Evolutionary conservation across 2,329 filamentous ascomycete genomes (phyloP).

Genomic region (Fusarium kyushuense): DNA sequence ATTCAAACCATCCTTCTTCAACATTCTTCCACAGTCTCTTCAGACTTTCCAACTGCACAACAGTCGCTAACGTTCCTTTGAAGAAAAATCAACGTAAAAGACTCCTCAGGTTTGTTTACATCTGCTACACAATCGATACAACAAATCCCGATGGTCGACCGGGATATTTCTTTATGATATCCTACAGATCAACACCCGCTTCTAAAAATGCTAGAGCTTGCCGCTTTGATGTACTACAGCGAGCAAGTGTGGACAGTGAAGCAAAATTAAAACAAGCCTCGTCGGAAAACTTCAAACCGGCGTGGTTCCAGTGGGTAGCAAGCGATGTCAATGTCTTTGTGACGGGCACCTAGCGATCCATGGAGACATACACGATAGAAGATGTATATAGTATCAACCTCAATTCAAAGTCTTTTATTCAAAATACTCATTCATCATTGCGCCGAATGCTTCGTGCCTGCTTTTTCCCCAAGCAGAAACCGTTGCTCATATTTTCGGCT

Average conservation of each 20-base stretch:
- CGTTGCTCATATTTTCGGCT: conserved; percentile 51
- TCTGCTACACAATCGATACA: conserved; percentile 1
- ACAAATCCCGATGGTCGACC: conserved; percentile 4
- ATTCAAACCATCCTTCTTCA: background rate
- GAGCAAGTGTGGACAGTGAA: conserved; percentile 78
- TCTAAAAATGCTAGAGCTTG: conserved; percentile 76
- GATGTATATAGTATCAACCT: conserved; percentile 6
- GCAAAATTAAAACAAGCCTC: conserved; percentile 64
- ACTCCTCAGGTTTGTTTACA: conserved; percentile 37
- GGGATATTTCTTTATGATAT: conserved; percentile 8
- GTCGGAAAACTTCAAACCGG: conserved; percentile 41
- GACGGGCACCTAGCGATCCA: conserved; percentile 51
- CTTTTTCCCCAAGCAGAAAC: background rate
- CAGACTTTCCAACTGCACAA: background rate
- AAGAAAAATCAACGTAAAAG: conserved; percentile 31
- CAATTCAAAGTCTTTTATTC: conserved; percentile 12
- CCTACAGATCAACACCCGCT: conserved; percentile 54
- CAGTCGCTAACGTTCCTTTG: conserved; percentile 13
- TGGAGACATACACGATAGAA: conserved; percentile 52
- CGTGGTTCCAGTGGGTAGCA: conserved; percentile 50
- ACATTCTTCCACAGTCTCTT: conserved; percentile 13
- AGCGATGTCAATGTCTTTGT: conserved; percentile 44
- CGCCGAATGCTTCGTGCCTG: conserved; percentile 2
- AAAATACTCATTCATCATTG: background rate
- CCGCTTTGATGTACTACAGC: conserved; percentile 66